phyloP scores from a whole-genome alignment of 495 filamentous ascomycete species.

The Aspergillus funiculosus region DNA sequence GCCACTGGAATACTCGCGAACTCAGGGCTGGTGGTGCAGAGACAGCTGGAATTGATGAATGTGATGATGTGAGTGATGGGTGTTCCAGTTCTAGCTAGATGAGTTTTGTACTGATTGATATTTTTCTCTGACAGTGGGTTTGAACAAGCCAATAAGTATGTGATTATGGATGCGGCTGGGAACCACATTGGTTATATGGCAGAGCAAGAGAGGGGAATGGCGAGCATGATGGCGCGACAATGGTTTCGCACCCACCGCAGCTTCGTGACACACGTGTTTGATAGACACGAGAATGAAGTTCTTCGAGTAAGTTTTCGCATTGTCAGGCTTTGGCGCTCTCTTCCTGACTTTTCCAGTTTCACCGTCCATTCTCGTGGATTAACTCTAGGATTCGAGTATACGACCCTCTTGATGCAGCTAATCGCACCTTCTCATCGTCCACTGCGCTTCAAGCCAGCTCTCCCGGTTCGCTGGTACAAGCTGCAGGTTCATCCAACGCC shows the following conservation, averaged over 20 bases:
- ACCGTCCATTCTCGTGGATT: conserved; percentile 65
- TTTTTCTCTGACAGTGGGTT: conserved; percentile 44
- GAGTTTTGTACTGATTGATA: background rate
- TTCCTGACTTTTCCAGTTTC: conserved; percentile 39
- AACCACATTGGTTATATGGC: conserved; percentile 65
- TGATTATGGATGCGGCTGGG: conserved; percentile 65
- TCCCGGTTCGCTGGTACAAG: conserved; percentile 36
- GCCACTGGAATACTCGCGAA: conserved; percentile 54
- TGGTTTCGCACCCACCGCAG: conserved; percentile 61
- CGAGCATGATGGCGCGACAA: conserved; percentile 53
- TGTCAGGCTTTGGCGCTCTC: background rate
- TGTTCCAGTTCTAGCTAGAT: background rate
- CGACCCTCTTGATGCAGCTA: conserved; percentile 45
- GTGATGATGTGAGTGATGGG: conserved; percentile 49
- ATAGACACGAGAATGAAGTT: conserved; percentile 58
- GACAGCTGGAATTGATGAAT: conserved; percentile 66
- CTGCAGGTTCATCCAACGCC: conserved; percentile 36
- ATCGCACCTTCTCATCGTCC: conserved; percentile 30
- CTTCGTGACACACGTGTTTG: conserved; percentile 68
- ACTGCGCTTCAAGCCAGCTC: conserved; percentile 39
- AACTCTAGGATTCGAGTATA: conserved; percentile 60
- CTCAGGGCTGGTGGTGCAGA: conserved; percentile 58
- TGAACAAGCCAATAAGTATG: conserved; percentile 68
- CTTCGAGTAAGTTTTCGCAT: conserved; percentile 41
- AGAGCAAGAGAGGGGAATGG: conserved; percentile 59